Conservation (phyloP, 2,329 filamentous ascomycete genomes). For the Fusarium transvaalense region DNA sequence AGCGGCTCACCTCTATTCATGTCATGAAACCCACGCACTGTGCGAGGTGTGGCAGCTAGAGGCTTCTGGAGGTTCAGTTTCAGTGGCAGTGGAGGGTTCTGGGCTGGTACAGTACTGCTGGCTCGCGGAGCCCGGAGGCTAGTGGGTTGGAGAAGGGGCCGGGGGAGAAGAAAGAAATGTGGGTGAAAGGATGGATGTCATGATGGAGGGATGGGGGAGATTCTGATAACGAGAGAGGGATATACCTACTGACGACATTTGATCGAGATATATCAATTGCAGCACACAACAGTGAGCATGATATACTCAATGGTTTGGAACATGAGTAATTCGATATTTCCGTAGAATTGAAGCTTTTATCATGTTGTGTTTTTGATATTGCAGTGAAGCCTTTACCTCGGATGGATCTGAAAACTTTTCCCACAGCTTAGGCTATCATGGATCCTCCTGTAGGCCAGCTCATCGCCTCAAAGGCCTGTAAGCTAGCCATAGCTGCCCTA, state of each 20-base stretch:
- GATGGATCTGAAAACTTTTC: slow-evolving; percentile 25
- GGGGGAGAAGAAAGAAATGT: slow-evolving; percentile 36
- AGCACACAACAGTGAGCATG: background rate
- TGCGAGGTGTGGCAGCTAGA: slow-evolving; percentile 25
- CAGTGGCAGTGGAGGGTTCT: slow-evolving; percentile 15
- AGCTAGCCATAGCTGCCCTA: background rate
- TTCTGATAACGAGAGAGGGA: slow-evolving; percentile 7
- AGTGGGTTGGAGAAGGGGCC: slow-evolving; percentile 33
- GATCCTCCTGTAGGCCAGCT: slow-evolving; percentile 26
- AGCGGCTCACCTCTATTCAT: slow-evolving; percentile 28
- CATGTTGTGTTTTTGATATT: background rate
- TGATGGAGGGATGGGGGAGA: slow-evolving; percentile 40
- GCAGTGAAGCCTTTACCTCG: background rate
- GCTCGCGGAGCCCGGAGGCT: slow-evolving; percentile 27
- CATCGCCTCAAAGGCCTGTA: slow-evolving; percentile 9
- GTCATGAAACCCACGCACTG: slow-evolving; percentile 21
- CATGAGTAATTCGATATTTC: background rate
- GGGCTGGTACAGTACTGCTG: slow-evolving; percentile 11
- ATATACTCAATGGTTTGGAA: background rate
- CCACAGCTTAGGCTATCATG: slow-evolving; percentile 19
- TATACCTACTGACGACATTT: slow-evolving; percentile 34
- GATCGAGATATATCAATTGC: slow-evolving; percentile 25
- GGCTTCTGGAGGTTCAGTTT: slow-evolving; percentile 33
- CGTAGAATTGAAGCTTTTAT: background rate
- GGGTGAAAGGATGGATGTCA: slow-evolving; percentile 39